These are phyloP conservation scores for Diaporthe vexans DNA, from an alignment of 2,329 filamentous ascomycete genomes.

Conservation along the genomic window DNA sequence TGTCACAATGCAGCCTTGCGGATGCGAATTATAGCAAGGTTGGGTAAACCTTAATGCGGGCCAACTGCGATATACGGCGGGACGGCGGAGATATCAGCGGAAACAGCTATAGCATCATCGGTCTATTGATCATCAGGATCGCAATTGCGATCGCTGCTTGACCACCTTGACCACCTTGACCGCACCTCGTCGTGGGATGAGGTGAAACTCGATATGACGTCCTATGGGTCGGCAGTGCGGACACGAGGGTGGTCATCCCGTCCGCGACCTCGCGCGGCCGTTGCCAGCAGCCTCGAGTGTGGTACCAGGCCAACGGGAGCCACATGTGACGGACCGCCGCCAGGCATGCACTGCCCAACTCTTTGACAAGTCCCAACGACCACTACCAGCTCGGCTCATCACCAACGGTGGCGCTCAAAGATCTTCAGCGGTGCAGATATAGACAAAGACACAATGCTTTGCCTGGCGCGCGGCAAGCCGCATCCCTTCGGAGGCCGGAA, in stretches of 20 bases:
- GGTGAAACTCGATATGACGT: conserved; percentile 35
- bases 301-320: conserved; percentile 15
- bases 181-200: conserved; percentile 21
- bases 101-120: conserved; percentile 24
- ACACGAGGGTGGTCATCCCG: conserved; percentile 24
- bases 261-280: conserved; percentile 26
- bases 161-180: neutral
- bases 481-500: no score
- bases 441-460: conserved; percentile 35
- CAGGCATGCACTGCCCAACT: neutral
- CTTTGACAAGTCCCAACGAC: conserved; percentile 9
- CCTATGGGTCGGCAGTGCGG: conserved; percentile 33
- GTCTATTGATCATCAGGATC: conserved; percentile 31
- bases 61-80: neutral
- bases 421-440: neutral
- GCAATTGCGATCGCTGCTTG: conserved; percentile 27
- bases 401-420: neutral
- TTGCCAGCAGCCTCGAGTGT: conserved; percentile 16
- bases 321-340: conserved; percentile 12
- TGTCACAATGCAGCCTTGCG: conserved; percentile 27
- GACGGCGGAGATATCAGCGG: conserved; percentile 14
- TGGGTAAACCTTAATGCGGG: conserved; percentile 6
- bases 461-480: conserved; percentile 37
- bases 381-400: conserved; percentile 2
- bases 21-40: conserved; percentile 1